These are phyloP conservation scores for Dittrichia graveolens DNA, from an alignment of 129 eudicot species.

Conservation along the genomic window DNA sequence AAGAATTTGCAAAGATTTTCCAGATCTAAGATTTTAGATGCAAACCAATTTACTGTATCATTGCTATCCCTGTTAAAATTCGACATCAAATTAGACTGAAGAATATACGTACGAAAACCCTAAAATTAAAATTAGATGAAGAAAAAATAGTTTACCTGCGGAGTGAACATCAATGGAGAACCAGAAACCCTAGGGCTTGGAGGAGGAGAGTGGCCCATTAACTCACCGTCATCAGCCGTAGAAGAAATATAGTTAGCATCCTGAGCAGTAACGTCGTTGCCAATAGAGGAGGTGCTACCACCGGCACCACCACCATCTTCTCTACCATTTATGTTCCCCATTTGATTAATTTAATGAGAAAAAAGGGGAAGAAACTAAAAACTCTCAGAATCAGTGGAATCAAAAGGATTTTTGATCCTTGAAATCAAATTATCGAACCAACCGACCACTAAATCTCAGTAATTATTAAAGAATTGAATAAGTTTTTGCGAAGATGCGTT, in stretches of 20 bases:
- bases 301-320: constrained; percentile 67
- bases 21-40: constrained; percentile 30
- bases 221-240: constrained; percentile 43
- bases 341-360: constrained; percentile 15
- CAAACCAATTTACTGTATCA: constrained; percentile 27
- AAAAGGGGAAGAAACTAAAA: not conserved
- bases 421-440: not conserved
- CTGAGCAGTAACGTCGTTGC: constrained; percentile 45
- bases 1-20: constrained; percentile 3
- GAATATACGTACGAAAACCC: not conserved
- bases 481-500: constrained; percentile 12
- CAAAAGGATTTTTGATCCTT: not conserved
- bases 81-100: constrained; percentile 12
- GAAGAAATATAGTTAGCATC: constrained; percentile 37
- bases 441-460: constrained; percentile 35
- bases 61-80: not conserved
- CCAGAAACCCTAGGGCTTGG: constrained; percentile 91
- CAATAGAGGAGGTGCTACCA: constrained; percentile 48
- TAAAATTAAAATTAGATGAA: constrained; percentile 2
- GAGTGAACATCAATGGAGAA: constrained; percentile 93
- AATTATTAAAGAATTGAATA: constrained; percentile 27
- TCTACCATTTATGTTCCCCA: constrained; percentile 95
- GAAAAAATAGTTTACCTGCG: constrained; percentile 59
- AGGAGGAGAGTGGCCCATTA: constrained; percentile 87
- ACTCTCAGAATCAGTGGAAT: constrained; percentile 22